Evolutionary conservation across 2,329 filamentous ascomycete genomes (phyloP).

Genomic region (Massarina eburnea): DNA sequence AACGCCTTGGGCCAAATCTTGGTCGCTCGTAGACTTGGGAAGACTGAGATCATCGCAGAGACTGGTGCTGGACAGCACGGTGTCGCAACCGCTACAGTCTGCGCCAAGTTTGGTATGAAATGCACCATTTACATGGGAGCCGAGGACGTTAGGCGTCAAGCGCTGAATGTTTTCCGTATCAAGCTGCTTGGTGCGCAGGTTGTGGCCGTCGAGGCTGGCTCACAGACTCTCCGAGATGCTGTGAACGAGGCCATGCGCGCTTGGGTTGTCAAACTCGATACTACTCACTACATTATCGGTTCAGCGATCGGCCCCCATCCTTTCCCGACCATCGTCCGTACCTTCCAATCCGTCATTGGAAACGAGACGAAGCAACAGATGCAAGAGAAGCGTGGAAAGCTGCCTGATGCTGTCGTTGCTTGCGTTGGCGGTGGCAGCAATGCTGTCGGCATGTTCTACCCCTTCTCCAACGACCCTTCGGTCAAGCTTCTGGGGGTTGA

Average conservation of each 20-base stretch:
- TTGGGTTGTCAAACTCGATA: slow-evolving; percentile 91
- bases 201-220: slow-evolving; percentile 88
- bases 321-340: slow-evolving; percentile 95
- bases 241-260: slow-evolving; percentile 94
- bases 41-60: slow-evolving; percentile 97
- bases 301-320: slow-evolving; percentile 97
- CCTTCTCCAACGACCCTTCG: slow-evolving; percentile 79
- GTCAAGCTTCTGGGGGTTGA: slow-evolving; percentile 94
- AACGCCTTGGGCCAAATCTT: slow-evolving; percentile 94
- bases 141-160: slow-evolving; percentile 93
- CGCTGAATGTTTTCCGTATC: slow-evolving; percentile 98
- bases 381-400: slow-evolving; percentile 77
- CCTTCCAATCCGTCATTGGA: slow-evolving; percentile 96
- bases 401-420: slow-evolving; percentile 93
- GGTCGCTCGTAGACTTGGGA: slow-evolving; percentile 80
- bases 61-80: slow-evolving; percentile 97
- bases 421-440: slow-evolving; percentile 96
- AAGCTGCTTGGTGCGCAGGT: slow-evolving; percentile 92
- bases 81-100: slow-evolving; percentile 95
- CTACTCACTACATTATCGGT: slow-evolving; percentile 97
- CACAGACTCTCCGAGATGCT: slow-evolving; percentile 62
- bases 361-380: slow-evolving; percentile 93
- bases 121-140: slow-evolving; percentile 99
- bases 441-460: slow-evolving; percentile 97
- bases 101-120: slow-evolving; percentile 97